phyloP scores from a whole-genome alignment of 164 flowering plant genomes.

The Liriodendron chinense region DNA sequence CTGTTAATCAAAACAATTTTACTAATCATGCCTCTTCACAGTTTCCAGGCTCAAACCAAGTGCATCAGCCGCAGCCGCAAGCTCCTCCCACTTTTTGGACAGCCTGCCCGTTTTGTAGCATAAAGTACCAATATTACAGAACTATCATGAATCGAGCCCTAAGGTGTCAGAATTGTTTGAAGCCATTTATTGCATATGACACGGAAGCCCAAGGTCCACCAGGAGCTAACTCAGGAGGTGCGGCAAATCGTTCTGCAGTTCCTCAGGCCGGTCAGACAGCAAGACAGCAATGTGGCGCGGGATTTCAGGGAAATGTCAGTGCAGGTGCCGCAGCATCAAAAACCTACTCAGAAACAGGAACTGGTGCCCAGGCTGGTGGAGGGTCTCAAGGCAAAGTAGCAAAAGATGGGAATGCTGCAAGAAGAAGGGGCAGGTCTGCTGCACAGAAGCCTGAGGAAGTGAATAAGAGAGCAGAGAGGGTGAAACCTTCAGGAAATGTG shows the following conservation, averaged over 20 bases:
- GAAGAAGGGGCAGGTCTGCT: not conserved
- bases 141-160: conserved; percentile 19
- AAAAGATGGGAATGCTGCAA: conserved; percentile 4
- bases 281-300: conserved; percentile 12
- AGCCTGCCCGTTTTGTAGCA: conserved; percentile 29
- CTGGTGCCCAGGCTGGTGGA: conserved; percentile 8
- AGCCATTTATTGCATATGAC: conserved; percentile 32
- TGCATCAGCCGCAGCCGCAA: conserved; percentile 25
- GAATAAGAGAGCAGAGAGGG: not conserved
- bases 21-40: conserved; percentile 12
- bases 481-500: conserved; percentile 16
- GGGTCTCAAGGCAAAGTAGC: not conserved
- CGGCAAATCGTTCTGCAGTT: not conserved
- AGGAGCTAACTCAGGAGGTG: conserved; percentile 2
- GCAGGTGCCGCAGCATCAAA: conserved; percentile 12
- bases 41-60: conserved; percentile 14
- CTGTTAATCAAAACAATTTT: conserved; percentile 17
- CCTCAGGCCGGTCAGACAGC: conserved; percentile 15
- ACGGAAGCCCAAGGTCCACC: conserved; percentile 18
- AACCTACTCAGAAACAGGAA: conserved; percentile 5
- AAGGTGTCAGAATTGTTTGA: conserved; percentile 29
- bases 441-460: not conserved
- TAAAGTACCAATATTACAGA: conserved; percentile 30
- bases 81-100: conserved; percentile 35
- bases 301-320: conserved; percentile 16